Percentiles rank a stretch among this genome's conserved stretches.
These are phyloP conservation scores for Penicillium frequentans DNA, from an alignment of 2,329 filamentous ascomycete genomes.

Conservation along the genomic window DNA sequence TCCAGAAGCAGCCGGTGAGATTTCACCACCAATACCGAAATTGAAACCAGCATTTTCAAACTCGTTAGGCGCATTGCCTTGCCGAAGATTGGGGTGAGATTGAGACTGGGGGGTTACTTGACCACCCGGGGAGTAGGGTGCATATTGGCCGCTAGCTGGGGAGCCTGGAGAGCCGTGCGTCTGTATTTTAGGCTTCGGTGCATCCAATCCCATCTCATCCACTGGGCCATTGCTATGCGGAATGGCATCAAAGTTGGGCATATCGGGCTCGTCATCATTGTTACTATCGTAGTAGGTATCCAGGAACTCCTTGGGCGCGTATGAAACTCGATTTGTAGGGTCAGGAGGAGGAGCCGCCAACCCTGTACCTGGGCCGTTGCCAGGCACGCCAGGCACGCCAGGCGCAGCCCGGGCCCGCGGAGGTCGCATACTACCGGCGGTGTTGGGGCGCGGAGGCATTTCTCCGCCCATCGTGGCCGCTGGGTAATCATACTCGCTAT, in stretches of 20 bases:
- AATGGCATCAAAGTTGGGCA: constrained; percentile 64
- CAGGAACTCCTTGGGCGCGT: constrained; percentile 43
- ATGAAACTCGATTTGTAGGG: constrained; percentile 20
- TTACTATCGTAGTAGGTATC: constrained; percentile 54
- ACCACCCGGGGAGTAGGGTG: constrained; percentile 35
- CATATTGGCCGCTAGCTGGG: constrained; percentile 29
- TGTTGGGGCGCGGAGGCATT: constrained; percentile 26
- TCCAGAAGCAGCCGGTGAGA: constrained; percentile 7
- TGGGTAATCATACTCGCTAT: constrained; percentile 30
- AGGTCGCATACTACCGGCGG: constrained; percentile 25
- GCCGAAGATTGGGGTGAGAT: constrained; percentile 49
- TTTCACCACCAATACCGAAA: constrained; percentile 65
- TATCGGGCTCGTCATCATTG: constrained; percentile 57
- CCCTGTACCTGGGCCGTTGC: constrained; percentile 24
- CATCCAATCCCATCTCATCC: constrained; percentile 39
- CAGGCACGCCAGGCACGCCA: constrained; percentile 24
- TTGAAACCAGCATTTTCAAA: constrained; percentile 59
- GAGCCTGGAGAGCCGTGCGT: constrained; percentile 22
- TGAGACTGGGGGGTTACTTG: constrained; percentile 35
- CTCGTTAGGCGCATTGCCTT: constrained; percentile 27
- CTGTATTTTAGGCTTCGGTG: constrained; percentile 26
- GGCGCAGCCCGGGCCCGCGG: constrained; percentile 24
- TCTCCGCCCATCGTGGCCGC: constrained; percentile 11
- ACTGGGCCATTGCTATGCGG: constrained; percentile 35
- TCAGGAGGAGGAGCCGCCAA: constrained; percentile 22